phyloP scores from a whole-genome alignment of 805 yeast genomes.

The Cyberlindnera sargentensis region DNA sequence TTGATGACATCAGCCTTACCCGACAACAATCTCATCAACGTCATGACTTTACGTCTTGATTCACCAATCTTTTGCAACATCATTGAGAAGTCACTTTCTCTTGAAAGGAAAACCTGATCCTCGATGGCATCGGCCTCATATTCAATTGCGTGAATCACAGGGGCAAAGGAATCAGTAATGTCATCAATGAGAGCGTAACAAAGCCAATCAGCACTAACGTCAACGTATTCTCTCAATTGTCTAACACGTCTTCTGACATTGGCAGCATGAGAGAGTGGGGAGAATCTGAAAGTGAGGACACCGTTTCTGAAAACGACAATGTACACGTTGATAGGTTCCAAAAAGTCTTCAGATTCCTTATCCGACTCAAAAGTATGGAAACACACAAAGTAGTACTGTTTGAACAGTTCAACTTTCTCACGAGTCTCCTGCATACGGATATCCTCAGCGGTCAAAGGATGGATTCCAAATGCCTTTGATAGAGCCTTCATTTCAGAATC shows the following conservation, averaged over 20 bases:
- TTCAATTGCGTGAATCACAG: conserved; percentile 70
- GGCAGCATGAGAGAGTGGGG: conserved; percentile 92
- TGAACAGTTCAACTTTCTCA: conserved; percentile 92
- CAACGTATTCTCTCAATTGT: conserved; percentile 69
- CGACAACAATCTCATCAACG: conserved; percentile 77
- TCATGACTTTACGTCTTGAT: conserved; percentile 87
- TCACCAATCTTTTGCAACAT: conserved; percentile 85
- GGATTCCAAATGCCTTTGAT: conserved; percentile 92
- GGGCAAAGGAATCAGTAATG: conserved; percentile 79
- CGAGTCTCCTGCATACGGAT: conserved; percentile 94
- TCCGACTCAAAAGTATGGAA: conserved; percentile 95
- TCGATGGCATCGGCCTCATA: conserved; percentile 78
- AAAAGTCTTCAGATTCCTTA: conserved; percentile 70
- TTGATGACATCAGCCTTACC: conserved; percentile 96
- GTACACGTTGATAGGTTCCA: conserved; percentile 74
- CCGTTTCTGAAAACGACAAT: conserved; percentile 88
- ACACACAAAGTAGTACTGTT: conserved; percentile 87
- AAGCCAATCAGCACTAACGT: conserved; percentile 75
- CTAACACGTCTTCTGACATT: conserved; percentile 79
- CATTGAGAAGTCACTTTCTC: conserved; percentile 63
- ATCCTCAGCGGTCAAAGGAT: conserved; percentile 97
- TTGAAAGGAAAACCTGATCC: conserved; percentile 72
- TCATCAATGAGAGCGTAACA: conserved; percentile 81
- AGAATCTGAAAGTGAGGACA: conserved; percentile 86
- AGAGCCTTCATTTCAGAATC: conserved; percentile 90